Conservation (phyloP, 768 basidiomycete species). For the Lanmaoa pseudosensibilis region DNA sequence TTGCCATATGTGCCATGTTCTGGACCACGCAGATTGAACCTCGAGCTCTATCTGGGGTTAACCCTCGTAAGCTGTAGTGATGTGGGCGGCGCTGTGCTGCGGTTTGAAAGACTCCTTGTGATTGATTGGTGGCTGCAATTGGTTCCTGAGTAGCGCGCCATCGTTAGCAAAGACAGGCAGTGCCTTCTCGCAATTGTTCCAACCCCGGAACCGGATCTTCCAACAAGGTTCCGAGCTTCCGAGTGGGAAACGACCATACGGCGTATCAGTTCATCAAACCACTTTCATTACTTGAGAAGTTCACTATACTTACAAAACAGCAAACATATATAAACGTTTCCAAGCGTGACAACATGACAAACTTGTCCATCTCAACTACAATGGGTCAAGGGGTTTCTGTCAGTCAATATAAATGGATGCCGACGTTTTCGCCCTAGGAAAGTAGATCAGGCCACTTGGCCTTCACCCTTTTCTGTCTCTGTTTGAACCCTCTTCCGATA, state of each 20-base stretch:
- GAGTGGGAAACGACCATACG: conserved; percentile 24
- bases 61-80: conserved; percentile 12
- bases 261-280: conserved; percentile 27
- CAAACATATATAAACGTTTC: conserved; percentile 15
- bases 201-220: conserved; percentile 34
- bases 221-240: conserved; percentile 32
- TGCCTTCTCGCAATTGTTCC: conserved; percentile 30
- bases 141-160: conserved; percentile 28
- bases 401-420: conserved; percentile 11
- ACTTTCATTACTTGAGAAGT: conserved; percentile 28
- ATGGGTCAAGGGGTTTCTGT: conserved; percentile 28
- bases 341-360: conserved; percentile 14
- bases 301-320: conserved; percentile 20
- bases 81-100: conserved; percentile 24
- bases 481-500: conserved; percentile 35
- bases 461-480: conserved; percentile 29
- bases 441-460: conserved; percentile 23
- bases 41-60: conserved; percentile 27
- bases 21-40: conserved; percentile 25
- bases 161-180: conserved; percentile 28
- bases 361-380: conserved; percentile 8
- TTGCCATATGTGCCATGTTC: conserved; percentile 39
- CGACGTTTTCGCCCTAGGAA: conserved; percentile 11
- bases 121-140: conserved; percentile 29
- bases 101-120: conserved; percentile 20